These are phyloP conservation scores for Ceratobasidium sp. DNA, from an alignment of 1,284 basidiomycete species.

Conservation along the genomic window DNA sequence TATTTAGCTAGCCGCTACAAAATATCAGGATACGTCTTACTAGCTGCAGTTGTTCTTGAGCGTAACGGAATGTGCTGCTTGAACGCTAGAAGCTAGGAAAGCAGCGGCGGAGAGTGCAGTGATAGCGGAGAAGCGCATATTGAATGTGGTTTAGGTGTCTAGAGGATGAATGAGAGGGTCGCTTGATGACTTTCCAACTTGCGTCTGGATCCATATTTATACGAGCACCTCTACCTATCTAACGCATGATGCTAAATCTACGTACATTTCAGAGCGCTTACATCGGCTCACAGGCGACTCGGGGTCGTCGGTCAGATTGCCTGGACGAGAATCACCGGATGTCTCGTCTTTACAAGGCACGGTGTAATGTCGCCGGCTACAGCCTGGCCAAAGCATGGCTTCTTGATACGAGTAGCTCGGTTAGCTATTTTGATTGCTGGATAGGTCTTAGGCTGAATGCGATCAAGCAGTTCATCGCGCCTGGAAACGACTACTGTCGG, in stretches of 20 bases:
- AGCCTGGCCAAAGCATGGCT: background rate
- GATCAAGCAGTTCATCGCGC: background rate
- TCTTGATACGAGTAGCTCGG: background rate
- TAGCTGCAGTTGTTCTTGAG: slow-evolving; percentile 28
- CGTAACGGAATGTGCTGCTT: slow-evolving; percentile 13
- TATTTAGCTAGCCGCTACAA: background rate
- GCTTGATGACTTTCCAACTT: background rate
- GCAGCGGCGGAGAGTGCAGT: background rate
- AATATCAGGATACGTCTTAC: background rate
- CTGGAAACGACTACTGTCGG: background rate
- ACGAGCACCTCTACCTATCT: background rate
- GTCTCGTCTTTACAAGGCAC: background rate
- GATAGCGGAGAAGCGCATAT: slow-evolving; percentile 8
- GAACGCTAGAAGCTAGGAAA: slow-evolving; percentile 15
- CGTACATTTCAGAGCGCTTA: background rate
- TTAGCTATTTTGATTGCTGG: background rate
- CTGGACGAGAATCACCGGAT: background rate
- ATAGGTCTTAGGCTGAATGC: background rate
- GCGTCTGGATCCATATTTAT: background rate
- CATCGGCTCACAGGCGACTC: background rate
- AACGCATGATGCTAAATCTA: no score
- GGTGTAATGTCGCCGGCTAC: background rate
- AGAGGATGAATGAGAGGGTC: background rate
- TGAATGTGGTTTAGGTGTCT: background rate
- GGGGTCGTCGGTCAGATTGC: background rate